These are phyloP conservation scores for Tolypocladium ovalisporum DNA, from an alignment of 2,329 filamentous ascomycete genomes.

Conservation along the genomic window DNA sequence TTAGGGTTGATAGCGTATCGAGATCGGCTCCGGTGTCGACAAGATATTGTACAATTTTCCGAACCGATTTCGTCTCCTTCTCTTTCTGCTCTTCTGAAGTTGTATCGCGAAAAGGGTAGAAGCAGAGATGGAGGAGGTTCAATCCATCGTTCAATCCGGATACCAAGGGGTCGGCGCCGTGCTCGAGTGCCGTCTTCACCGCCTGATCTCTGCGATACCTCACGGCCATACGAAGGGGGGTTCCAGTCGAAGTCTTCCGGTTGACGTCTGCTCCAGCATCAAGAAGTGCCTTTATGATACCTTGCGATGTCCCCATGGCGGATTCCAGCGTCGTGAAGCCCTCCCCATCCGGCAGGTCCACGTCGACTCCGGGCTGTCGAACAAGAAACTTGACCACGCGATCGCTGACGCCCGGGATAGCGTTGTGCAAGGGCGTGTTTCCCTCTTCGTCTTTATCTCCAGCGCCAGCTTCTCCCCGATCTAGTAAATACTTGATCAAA, in stretches of 20 bases:
- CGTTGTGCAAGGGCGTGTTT: background rate
- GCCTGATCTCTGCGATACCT: background rate
- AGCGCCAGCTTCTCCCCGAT: background rate
- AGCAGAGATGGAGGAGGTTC: background rate
- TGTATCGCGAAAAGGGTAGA: background rate
- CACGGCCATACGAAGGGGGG: background rate
- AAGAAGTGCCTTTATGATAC: no score
- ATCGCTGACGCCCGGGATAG: background rate
- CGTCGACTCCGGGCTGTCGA: background rate
- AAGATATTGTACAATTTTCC: background rate
- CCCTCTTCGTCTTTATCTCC: background rate
- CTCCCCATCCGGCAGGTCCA: background rate
- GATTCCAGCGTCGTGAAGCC: no score
- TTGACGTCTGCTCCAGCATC: no score
- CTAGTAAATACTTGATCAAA: background rate
- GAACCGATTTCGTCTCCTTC: no score
- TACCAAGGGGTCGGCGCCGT: background rate
- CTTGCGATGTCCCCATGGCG: no score
- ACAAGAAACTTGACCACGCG: background rate
- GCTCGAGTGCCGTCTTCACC: background rate
- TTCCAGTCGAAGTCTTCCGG: no score
- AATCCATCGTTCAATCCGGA: background rate
- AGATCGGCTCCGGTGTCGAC: background rate
- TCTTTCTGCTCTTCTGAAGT: no score
- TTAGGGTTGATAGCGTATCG: background rate